Base-by-base conservation (phyloP, 345 rosid species). In the Acer yangbiense region DNA sequence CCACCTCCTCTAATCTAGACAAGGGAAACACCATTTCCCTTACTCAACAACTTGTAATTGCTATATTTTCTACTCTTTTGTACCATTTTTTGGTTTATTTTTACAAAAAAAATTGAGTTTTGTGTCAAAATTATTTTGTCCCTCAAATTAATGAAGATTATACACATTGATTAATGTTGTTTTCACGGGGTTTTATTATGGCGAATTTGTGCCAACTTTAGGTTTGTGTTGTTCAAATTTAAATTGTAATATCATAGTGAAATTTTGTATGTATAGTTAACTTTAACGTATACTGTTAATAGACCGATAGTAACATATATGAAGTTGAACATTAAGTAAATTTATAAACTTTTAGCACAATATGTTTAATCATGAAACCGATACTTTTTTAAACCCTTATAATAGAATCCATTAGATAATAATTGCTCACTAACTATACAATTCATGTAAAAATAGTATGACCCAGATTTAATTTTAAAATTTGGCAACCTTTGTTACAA, bases 21-120 rank as follows among this genome's bases (percentile, higher is more conserved):
- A 57, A 79, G 65, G 76, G 76, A 61, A 87, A 83, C 69, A 85
- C 87, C 39, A 79, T 95, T 75, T 87, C 97, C n/a, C 66, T 93
- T 55, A 48, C 80, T 67, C 97, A 86, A 44, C 98, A 95, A 80
- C 86, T 86, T 71, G 29, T 89, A 9, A 16, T 86, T 61, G 90
- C 88, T 50, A 43, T 92, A 29, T 35, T 87, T 80, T 75, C 90
- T 78, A 85, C 89, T 72, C 90, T 90, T 76, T 18, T 88, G 10
- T 86, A 81, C 82, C 87, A 88, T 25, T 76, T 92, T 76, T 63
- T 84, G 2, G 81, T 65, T 68, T 87, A 60, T 81, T 11, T 77
- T 78, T 86, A 52, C 76, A 80, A 82, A 55, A 77, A 80, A 9
- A 55, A 83, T 61, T 85, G 81, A 85, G 32, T 52, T 18, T 43